Base-by-base conservation (phyloP, 768 basidiomycete species). In the Trametes cingulata region DNA sequence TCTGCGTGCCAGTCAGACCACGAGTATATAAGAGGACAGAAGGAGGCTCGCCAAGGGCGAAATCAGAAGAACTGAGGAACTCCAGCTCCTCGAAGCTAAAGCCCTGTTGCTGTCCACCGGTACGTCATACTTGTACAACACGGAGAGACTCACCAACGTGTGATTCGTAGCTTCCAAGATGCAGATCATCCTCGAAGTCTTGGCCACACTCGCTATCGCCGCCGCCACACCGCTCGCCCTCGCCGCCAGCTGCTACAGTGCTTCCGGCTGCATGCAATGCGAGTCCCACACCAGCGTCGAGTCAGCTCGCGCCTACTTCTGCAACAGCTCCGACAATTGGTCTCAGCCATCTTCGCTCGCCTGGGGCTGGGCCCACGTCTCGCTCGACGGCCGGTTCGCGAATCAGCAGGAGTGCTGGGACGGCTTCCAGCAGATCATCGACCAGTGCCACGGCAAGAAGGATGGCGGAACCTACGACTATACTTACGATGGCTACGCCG, bases 341-440 rank as follows among this genome's bases (percentile, higher is more conserved):
- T 27, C 24, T 5, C 12, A 52, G 20, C 19, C 22, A 6, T 52
- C 52, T 10, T 41, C 39, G 22, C 37, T 42, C 25, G n/a, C 39
- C 39, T 52, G 52, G 52, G 52, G 52, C 40, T 1, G 1, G 25
- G 52, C 39, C 15, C 52, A 41, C 39, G 24, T 52, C 24, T 41
- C 39, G 39, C 52, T 52, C 39, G 12, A 15, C 39, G 52, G 52
- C 39, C 37, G n/a, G 39, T 52, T 52, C 39, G 10, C 22, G 22
- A 41, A 15, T 15, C 39, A 52, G 52, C 52, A 52, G 52, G 39
- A 42, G 52, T 52, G 52, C 25, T 27, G 39, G 39, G 52, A 52
- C 25, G 52, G 52, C 2, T 52, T 52, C 52, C 15, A 52, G 52
- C 25, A 41, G 24, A 42, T 52, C 39, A 52, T 52, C 52, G 52